Evolutionary conservation across 495 filamentous ascomycete species (phyloP).

Genomic region (Trichoderma asperelloides): DNA sequence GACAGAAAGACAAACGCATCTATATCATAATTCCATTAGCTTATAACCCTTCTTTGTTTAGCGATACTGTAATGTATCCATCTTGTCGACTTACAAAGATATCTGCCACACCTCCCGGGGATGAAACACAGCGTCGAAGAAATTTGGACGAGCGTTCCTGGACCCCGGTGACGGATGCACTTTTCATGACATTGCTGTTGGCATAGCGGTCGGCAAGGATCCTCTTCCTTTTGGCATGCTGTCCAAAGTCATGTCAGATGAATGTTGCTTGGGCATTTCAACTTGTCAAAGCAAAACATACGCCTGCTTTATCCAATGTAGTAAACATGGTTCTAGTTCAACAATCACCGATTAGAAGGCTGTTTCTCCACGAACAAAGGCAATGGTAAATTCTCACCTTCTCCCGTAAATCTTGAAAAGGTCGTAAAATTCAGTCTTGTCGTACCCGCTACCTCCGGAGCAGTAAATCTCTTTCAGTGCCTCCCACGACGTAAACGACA

Average conservation of each 20-base stretch:
- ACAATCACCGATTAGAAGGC: constrained; percentile 5
- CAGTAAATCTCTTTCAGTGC: constrained; percentile 60
- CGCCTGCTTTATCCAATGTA: constrained; percentile 45
- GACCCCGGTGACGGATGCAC: constrained; percentile 43
- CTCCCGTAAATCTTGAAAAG: constrained; percentile 50
- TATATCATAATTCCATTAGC: neutral
- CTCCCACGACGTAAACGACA: constrained; percentile 47
- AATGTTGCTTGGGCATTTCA: neutral
- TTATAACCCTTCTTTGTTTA: neutral
- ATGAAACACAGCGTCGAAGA: constrained; percentile 34
- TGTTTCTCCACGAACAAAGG: neutral
- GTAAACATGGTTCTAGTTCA: constrained; percentile 49
- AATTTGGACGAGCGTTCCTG: constrained; percentile 44
- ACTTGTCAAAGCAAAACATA: constrained; percentile 20
- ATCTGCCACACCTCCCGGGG: constrained; percentile 2
- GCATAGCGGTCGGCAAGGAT: constrained; percentile 56
- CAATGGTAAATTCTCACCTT: constrained; percentile 25
- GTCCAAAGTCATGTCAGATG: constrained; percentile 2
- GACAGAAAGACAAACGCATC: neutral
- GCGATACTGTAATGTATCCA: neutral
- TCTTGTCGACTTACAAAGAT: constrained; percentile 17
- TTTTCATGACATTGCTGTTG: constrained; percentile 53
- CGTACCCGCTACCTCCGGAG: constrained; percentile 55
- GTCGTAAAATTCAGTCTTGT: constrained; percentile 60
- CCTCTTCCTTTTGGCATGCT: constrained; percentile 53